Evolutionary conservation across 2,329 filamentous ascomycete genomes (phyloP).

Genomic region (Drechmeria coniospora): DNA sequence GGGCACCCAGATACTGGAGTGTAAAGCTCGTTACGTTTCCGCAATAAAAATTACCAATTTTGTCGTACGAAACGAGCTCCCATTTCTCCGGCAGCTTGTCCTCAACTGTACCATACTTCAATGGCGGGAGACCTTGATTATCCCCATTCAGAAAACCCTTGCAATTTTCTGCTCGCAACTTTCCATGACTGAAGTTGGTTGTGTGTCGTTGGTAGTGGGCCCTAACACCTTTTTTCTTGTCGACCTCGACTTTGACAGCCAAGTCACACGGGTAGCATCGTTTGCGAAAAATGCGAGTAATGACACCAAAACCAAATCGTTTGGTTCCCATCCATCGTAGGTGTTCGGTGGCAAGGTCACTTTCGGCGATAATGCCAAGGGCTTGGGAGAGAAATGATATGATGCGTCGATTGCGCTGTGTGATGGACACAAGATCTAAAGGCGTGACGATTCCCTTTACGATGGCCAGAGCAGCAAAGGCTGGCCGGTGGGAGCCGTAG

Average conservation of each 20-base stretch:
- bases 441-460: conserved; percentile 78
- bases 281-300: conserved; percentile 61
- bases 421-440: conserved; percentile 75
- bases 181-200: conserved; percentile 14
- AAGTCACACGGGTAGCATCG: conserved; percentile 80
- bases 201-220: conserved; percentile 48
- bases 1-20: background rate
- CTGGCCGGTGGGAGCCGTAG: conserved; percentile 63
- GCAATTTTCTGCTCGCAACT: conserved; percentile 8
- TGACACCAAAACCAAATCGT: conserved; percentile 72
- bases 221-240: conserved; percentile 58
- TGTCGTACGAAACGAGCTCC: conserved; percentile 57
- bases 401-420: conserved; percentile 57
- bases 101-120: conserved; percentile 66
- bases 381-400: conserved; percentile 86
- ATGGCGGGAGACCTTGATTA: conserved; percentile 46
- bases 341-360: conserved; percentile 78
- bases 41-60: conserved; percentile 81
- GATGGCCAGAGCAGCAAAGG: conserved; percentile 63
- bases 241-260: conserved; percentile 67
- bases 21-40: conserved; percentile 50
- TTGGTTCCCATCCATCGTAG: conserved; percentile 83
- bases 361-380: conserved; percentile 79
- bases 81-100: conserved; percentile 66
- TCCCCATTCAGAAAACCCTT: no score